Base-by-base conservation (phyloP, 2,329 filamentous ascomycete species). In the Aspergillus tubingensis region DNA sequence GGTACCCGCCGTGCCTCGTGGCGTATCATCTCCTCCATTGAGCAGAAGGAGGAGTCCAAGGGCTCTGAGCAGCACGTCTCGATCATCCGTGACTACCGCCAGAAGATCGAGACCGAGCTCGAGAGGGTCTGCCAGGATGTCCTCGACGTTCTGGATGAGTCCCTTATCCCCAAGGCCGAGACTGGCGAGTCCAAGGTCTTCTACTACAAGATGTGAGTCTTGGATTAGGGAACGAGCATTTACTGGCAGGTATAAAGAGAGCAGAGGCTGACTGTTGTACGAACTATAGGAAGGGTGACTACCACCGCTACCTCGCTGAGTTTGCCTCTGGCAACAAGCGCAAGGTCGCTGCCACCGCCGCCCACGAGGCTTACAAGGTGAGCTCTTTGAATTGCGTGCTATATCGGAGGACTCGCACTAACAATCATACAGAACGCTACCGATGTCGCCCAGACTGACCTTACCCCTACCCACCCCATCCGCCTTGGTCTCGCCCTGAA, bases 11-110 rank as follows among this genome's bases (percentile, higher is more conserved):
- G 95, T 88, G 94, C 94, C 77, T 97, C 92, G 74, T 99, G 94
- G 94, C 89, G 94, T 83, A 98, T 99, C 83, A 96, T 99, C 83
- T 96, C 93, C 78, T 98, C 95, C 78, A 98, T 99, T 82, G 94
- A 98, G 86, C 94, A 98, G 83, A 98, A 98, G 89, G 94, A 98
- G 86, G 94, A 98, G 84, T 95, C 92, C 79, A 98, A 97, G 88
- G 94, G 94, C 77, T 92, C 90, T 70, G 92, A 96, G 76, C 94
- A 95, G 86, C 94, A 98, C 81, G 92, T 97, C 75, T 79, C 83
- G 73, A 92, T 91, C 81, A 98, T 98, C 84, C 91, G 91, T 79
- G 92, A 96, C 67, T 98, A 98, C 86, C 94, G 94, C 77, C 88
- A 92, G 83, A 97, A 97, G 91, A 98, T 98, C 76, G 94, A 98